Evolutionary conservation across 441 rosid species (phyloP), one percentile per base, ranked within the genome.

Genomic region (Macaranga tanarius): DNA sequence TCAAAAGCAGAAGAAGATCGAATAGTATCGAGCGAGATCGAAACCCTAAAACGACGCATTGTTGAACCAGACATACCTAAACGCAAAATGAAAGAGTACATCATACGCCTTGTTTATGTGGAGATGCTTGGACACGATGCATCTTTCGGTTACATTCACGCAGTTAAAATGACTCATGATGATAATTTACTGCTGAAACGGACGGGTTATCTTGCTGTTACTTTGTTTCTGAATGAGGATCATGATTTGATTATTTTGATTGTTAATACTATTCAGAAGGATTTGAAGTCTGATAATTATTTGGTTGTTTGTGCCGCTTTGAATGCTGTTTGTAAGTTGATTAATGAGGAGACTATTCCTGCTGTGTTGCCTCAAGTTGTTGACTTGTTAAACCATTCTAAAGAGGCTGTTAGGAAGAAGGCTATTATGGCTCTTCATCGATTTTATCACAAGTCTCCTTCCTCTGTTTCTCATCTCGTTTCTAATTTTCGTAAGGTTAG

Each of bases 121-220:
- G 99, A 95, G 90, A 95, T 95, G 99, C 87, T 95, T 17, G 99
- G 99, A 25, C 98, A 95, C 75, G 97, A 93, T 74, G 96, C 99
- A 42, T 93, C 98, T 3, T 95, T 95, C 61, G 98, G 98, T 19
- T 90, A 92, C 86, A 95, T 95, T 75, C 96, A 95, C 77, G 96
- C 99, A 74, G 99, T 95, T 38, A 95, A 95, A 82, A 95, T 95
- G 99, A 95, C 98, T 0, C 99, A 95, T 81, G 95, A 90, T 65
- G 99, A 91, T 61, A 84, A 51, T 68, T 80, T 95, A 10, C 79
- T 80, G 34, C 96, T 93, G 60, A 95, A 95, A 75, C 90, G 99
- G 62, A 95, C 98, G 3, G 99, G 99, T 3, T 95, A 95, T 86
- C 77, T 95, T 65, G 98, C 99, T 0, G 97, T 95, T 34, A 95